Evolutionary conservation across 2,329 filamentous ascomycete genomes (phyloP).

Genomic region (Emergomyces africanus): DNA sequence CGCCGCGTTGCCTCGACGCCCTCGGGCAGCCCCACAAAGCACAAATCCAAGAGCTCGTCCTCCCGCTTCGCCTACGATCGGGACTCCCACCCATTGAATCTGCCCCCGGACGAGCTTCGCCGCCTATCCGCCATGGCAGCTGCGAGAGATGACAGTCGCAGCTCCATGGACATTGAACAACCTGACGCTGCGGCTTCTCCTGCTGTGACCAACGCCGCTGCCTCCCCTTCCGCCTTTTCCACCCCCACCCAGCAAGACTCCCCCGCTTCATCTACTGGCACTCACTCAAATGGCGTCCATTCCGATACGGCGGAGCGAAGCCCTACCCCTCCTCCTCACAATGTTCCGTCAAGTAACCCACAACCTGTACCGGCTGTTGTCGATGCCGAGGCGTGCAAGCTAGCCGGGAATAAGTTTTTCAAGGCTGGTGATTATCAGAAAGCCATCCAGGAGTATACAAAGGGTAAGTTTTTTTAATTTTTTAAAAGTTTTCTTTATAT

Average conservation of each 20-base stretch:
- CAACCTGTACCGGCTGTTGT: constrained; percentile 39
- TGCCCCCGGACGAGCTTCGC: constrained; percentile 77
- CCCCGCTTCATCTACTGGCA: constrained; percentile 17
- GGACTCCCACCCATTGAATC: constrained; percentile 77
- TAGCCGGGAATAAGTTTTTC: constrained; percentile 90
- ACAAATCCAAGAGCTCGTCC: background rate
- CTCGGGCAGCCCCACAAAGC: constrained; percentile 1
- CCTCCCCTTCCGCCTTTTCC: constrained; percentile 27
- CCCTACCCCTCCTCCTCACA: constrained; percentile 35
- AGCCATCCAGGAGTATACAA: constrained; percentile 87
- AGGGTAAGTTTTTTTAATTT: constrained; percentile 63
- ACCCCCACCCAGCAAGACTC: constrained; percentile 12
- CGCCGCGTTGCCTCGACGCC: constrained; percentile 18
- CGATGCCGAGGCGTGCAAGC: constrained; percentile 85
- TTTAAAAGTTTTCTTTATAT: too few relatives aligned
- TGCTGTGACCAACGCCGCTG: constrained; percentile 8
- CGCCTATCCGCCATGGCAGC: constrained; percentile 51
- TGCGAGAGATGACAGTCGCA: constrained; percentile 35
- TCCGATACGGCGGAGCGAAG: constrained; percentile 24
- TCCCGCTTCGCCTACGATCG: constrained; percentile 25
- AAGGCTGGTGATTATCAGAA: constrained; percentile 82
- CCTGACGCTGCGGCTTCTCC: constrained; percentile 37
- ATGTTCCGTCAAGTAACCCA: constrained; percentile 36
- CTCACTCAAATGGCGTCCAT: constrained; percentile 22
- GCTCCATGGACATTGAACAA: constrained; percentile 66